Base-by-base conservation (phyloP, 139 green algal species). In the Chlamydomonas applanata region DNA sequence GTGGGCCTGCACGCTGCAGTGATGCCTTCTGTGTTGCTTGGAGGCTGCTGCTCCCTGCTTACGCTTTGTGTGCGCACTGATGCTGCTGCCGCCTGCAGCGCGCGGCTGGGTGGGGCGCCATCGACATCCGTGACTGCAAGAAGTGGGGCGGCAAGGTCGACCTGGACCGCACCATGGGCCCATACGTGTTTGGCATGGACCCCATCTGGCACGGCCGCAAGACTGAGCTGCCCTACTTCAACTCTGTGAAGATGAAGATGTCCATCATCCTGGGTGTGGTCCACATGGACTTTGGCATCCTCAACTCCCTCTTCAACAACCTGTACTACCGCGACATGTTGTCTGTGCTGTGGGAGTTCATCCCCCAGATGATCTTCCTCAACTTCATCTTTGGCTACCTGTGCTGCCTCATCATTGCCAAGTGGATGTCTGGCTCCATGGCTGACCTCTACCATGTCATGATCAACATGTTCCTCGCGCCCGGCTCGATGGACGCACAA, bases 221-320 rank as follows among this genome's bases (percentile, higher is more conserved):
- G 63, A 93, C 92, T 1, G 95, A 98, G 91, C 88, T 98, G 75
- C 83, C 85, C 1, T 98, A 93, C 83, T 80, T 95, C 57, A 98
- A 98, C 86, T 93, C 88, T 2, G 64, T 98, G 60, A 98, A 98
- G 82, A 98, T 98, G 95, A 98, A 98, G 87, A 94, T 98, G 91
- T 93, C 82, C 64, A 97, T 98, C 77, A 27, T 98, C 29, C 80
- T 98, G 70, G 95, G 85, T 57, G 83, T 95, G 1, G 57, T 79
- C 27, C 95, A 98, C 78, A 98, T 99, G 95, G 93, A 96, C 73
- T 69, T 92, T 4, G 95, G 95, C 62, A 97, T 99, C 65, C 44
- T 97, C 22, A 89, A 97, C 72, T 93, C 82, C 32, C 78, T 91
- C 53, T 94, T 92, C 84, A 99, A 99, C 84, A 90, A 97, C 65